Evolutionary conservation across 2,329 filamentous ascomycete genomes (phyloP), one percentile per base, ranked within the genome.

Genomic region (Penicillium sp.): DNA sequence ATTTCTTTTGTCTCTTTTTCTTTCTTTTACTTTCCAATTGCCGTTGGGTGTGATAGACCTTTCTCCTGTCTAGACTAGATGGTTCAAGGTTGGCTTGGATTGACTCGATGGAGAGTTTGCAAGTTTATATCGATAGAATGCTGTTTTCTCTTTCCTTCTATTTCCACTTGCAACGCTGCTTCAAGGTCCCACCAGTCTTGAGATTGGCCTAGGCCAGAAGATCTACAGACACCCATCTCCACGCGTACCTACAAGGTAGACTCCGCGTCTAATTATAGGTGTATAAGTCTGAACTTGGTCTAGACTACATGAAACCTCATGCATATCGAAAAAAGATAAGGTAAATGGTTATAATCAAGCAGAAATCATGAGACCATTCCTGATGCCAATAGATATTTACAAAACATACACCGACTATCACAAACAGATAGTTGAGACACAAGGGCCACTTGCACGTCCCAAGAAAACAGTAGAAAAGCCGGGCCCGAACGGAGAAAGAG

Each of bases 361-460:
- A 53, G 49, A 58, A 63, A 61, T 55, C 59, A 63, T 60, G 44
- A 18, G 56, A 60, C 56, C 54, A 65, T 66, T 66, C 60, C 63
- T 65, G 58, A 66, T 66, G 63, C 64, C 64, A 64, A 65, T 63
- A 67, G 66, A 61, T 66, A 68, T 63, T 66, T 59, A 67, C 59
- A 64, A 64, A 50, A 54, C 49, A 54, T 55, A 50, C 51, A 58
- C 50, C 52, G 43, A 52, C 46, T 44, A 42, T 46, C 41, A 52
- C 42, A 49, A 35, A 49, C 44, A 53, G 42, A 54, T 52, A 58
- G 49, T 55, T 53, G 47, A 51, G 47, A 56, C 45, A 60, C 51
- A 55, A 46, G 43, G 51, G 52, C 49, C 51, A 50, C 53, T 49
- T 50, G 50, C 53, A 49, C 53, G 55, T 58, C 54, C 47, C 57